phyloP scores from a whole-genome alignment of 2,329 filamentous ascomycete genomes.

The Ophiostoma sp. region DNA sequence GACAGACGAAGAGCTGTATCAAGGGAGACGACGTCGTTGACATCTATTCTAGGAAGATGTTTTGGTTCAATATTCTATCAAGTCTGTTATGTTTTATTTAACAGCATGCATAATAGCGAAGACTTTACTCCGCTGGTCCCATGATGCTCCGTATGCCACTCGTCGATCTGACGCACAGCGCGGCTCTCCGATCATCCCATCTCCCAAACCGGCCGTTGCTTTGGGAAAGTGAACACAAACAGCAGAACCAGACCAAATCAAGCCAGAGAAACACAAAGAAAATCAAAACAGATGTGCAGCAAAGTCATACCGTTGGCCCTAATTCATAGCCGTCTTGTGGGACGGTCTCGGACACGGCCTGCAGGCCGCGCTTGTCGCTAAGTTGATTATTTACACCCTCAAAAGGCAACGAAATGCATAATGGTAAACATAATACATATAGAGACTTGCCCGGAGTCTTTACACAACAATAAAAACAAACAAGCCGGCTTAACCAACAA shows the following conservation, averaged over 20 bases:
- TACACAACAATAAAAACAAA: too few species aligned
- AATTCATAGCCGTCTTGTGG: neutral
- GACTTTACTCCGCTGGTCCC: too few species aligned
- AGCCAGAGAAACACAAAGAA: neutral
- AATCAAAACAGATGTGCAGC: neutral
- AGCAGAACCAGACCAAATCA: neutral
- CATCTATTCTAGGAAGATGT: too few species aligned
- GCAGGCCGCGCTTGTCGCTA: neutral
- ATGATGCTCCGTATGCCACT: too few species aligned
- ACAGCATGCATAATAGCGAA: too few species aligned
- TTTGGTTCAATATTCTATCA: too few species aligned
- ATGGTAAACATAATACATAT: neutral
- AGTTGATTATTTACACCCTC: neutral
- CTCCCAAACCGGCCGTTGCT: neutral
- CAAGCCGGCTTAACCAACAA: too few species aligned
- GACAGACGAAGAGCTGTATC: too few species aligned
- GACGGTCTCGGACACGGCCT: neutral
- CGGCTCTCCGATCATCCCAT: neutral
- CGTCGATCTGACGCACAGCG: too few species aligned
- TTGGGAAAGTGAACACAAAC: neutral
- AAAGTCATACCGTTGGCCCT: neutral
- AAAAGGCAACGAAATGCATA: neutral
- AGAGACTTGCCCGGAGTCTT: too few species aligned
- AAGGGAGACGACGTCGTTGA: too few species aligned
- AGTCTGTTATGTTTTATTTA: too few species aligned